Conservation (phyloP, 352 stramenopile genomes). For the Globisporangium perplexum region DNA sequence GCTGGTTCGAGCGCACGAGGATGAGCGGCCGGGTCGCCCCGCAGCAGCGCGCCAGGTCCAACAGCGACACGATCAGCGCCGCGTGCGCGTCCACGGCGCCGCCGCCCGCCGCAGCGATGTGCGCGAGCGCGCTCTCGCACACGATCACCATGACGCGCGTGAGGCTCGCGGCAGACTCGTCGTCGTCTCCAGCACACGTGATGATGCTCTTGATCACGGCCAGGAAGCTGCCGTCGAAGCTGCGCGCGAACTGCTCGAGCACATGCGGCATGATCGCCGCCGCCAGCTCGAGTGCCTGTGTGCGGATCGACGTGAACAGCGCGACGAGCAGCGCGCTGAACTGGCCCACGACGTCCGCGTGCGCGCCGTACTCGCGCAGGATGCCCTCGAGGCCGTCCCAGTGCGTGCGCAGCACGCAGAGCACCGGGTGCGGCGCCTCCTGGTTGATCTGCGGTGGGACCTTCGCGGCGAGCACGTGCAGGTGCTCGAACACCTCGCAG, state of each 20-base stretch:
- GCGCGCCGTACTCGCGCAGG: slow-evolving; percentile 36
- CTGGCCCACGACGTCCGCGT: slow-evolving; percentile 50
- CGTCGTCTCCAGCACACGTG: slow-evolving; percentile 50
- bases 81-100: slow-evolving; percentile 52
- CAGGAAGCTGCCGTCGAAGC: slow-evolving; percentile 54
- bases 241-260: slow-evolving; percentile 56
- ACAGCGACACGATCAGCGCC: slow-evolving; percentile 38
- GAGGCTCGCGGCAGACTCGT: slow-evolving; percentile 46
- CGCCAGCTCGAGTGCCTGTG: slow-evolving; percentile 53
- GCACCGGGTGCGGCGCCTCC: slow-evolving; percentile 47
- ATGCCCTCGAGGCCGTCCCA: slow-evolving; percentile 54
- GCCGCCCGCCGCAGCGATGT: slow-evolving; percentile 38
- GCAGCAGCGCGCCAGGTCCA: slow-evolving; percentile 55
- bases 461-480: slow-evolving; percentile 46
- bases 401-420: slow-evolving; percentile 47
- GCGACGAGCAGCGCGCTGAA: slow-evolving; percentile 51
- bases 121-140: slow-evolving; percentile 41
- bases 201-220: slow-evolving; percentile 70
- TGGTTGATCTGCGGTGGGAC: slow-evolving; percentile 63
- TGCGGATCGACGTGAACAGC: slow-evolving; percentile 57
- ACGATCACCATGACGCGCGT: slow-evolving; percentile 66
- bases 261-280: slow-evolving; percentile 55
- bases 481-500: slow-evolving; percentile 51
- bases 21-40: slow-evolving; percentile 51
- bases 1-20: slow-evolving; percentile 61